Evolutionary conservation across 108 stramenopile species (phyloP).

Genomic region (Nannochloropsis salina): DNA sequence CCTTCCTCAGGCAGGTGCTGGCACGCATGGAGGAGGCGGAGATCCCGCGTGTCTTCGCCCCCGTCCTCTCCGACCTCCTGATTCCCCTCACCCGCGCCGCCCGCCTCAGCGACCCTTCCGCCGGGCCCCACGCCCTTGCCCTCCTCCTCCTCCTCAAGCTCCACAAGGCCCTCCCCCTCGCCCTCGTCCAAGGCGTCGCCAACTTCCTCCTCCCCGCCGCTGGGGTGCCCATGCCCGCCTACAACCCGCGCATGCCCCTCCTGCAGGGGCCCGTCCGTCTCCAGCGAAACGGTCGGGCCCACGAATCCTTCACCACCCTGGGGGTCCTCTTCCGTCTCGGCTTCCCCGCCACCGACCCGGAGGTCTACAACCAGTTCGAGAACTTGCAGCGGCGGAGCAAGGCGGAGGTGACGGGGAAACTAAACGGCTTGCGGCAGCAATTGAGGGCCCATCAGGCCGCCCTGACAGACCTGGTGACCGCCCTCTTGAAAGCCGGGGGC

Average conservation of each 20-base stretch:
- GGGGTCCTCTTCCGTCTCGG: neutral
- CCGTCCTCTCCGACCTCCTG: neutral
- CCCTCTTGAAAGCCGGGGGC: conserved; percentile 24
- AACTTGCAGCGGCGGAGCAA: conserved; percentile 26
- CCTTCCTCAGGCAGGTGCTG: neutral
- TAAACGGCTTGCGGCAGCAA: conserved; percentile 25
- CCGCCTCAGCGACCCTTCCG: neutral
- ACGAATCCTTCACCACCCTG: neutral
- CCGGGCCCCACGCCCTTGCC: neutral
- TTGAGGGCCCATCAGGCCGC: conserved; percentile 36
- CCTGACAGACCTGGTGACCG: conserved; percentile 24
- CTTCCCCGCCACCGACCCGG: conserved; percentile 26
- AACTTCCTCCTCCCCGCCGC: neutral
- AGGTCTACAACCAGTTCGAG: conserved; percentile 25
- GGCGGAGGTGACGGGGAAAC: conserved; percentile 6
- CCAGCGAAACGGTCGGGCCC: neutral
- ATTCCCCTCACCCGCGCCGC: neutral
- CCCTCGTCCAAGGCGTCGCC: neutral
- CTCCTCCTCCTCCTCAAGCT: neutral
- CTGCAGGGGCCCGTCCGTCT: neutral
- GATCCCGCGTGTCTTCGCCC: neutral
- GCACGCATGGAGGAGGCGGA: neutral
- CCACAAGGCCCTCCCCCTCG: neutral
- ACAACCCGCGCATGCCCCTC: neutral
- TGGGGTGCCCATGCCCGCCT: neutral